Percentiles rank a stretch among this genome's conserved stretches.
These are phyloP conservation scores for Mucor racemosus DNA, from an alignment of 371 early-diverging fungal species.

Conservation along the genomic window DNA sequence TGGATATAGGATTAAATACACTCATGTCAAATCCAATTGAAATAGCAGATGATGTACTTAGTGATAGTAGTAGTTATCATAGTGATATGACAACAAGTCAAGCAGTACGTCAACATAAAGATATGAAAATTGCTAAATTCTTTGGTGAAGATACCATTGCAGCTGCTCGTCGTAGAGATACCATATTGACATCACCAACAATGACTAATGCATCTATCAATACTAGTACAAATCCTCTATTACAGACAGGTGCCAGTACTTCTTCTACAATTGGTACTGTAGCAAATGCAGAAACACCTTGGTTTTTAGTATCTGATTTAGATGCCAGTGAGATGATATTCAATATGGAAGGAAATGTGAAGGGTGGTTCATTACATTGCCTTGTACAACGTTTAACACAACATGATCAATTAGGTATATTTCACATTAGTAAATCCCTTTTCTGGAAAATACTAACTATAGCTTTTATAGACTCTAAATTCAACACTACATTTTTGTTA, in stretches of 20 bases:
- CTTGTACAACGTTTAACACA: constrained; percentile 88
- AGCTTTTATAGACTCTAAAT: constrained; percentile 64
- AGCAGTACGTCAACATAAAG: constrained; percentile 9
- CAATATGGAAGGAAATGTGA: constrained; percentile 86
- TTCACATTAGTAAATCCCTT: not conserved
- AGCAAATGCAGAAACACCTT: not conserved
- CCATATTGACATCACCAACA: constrained; percentile 23
- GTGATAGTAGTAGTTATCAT: constrained; percentile 5
- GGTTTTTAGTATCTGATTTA: constrained; percentile 77
- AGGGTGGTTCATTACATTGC: constrained; percentile 85
- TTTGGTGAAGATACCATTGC: constrained; percentile 68
- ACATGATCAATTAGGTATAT: constrained; percentile 76
- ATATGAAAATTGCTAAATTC: constrained; percentile 63
- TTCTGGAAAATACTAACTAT: not conserved
- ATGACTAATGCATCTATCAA: not conserved
- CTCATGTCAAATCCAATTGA: constrained; percentile 10
- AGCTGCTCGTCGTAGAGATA: constrained; percentile 42
- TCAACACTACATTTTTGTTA: constrained; percentile 84
- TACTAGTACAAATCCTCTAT: not conserved
- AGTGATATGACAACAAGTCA: constrained; percentile 13
- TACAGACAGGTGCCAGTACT: too few species aligned
- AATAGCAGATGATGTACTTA: not conserved
- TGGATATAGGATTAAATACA: constrained; percentile 16
- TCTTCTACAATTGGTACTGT: not conserved
- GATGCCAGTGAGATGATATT: constrained; percentile 73